Evolutionary conservation across 371 early-diverging fungal genomes (phyloP).

Genomic region (Encephalitozoon cuniculi): DNA sequence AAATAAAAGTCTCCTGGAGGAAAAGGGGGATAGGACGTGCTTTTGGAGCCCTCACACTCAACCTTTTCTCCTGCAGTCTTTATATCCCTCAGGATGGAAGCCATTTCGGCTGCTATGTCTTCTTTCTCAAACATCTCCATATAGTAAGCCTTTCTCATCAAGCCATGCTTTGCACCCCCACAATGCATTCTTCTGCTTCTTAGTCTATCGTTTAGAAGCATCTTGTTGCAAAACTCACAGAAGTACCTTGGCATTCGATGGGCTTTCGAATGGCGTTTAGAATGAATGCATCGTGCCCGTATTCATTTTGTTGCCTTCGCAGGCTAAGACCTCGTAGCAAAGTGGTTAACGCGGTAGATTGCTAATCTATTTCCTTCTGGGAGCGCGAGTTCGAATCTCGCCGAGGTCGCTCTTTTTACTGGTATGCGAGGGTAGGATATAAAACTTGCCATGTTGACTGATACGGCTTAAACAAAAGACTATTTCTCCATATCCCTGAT

Average conservation of each 20-base stretch:
- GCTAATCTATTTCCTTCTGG: conserved; percentile 70
- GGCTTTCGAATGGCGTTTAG: too few species aligned
- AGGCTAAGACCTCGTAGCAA: conserved; percentile 64
- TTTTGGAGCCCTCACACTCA: neutral
- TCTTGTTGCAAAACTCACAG: conserved; percentile 36
- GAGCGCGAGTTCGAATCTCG: conserved; percentile 73
- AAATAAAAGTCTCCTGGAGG: conserved; percentile 1
- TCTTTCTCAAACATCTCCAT: conserved; percentile 34
- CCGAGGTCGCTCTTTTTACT: conserved; percentile 62
- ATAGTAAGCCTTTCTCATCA: conserved; percentile 22
- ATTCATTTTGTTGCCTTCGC: too few species aligned
- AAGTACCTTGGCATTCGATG: conserved; percentile 11
- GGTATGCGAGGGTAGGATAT: too few species aligned
- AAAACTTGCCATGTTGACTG: too few species aligned
- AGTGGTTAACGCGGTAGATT: conserved; percentile 75
- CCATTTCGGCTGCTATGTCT: conserved; percentile 7
- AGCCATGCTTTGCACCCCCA: conserved; percentile 24
- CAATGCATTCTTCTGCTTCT: conserved; percentile 36
- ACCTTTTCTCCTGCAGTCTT: neutral
- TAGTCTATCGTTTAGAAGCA: conserved; percentile 5
- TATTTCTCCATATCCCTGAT: neutral
- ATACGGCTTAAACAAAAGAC: neutral
- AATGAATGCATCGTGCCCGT: too few species aligned
- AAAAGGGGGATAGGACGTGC: neutral
- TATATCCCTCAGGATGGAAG: neutral